Evolutionary conservation across 2,329 filamentous ascomycete genomes (phyloP).

Genomic region (Colletotrichum somersetense): DNA sequence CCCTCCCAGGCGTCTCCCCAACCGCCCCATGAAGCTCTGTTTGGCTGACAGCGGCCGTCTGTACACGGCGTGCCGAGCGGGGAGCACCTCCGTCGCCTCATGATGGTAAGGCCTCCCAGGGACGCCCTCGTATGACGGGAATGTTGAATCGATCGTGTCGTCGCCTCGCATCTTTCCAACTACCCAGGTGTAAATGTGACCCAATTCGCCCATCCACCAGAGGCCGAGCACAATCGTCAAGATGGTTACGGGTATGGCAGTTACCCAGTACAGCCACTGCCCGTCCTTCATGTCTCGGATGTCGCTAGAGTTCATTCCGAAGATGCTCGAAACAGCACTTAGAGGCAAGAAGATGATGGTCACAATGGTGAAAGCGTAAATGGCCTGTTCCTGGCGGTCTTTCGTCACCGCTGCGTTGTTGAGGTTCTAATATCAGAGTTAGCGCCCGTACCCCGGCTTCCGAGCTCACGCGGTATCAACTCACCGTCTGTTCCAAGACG

Average conservation of each 20-base stretch:
- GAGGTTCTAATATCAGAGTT: slow-evolving; percentile 44
- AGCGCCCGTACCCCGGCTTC: not conserved
- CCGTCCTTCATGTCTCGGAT: slow-evolving; percentile 61
- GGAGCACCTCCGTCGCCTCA: slow-evolving; percentile 7
- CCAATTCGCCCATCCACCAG: slow-evolving; percentile 59
- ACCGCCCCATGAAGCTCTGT: slow-evolving; percentile 22
- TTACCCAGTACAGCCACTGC: slow-evolving; percentile 65
- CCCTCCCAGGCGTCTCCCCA: slow-evolving; percentile 41
- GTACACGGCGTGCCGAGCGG: slow-evolving; percentile 13
- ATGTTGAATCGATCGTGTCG: slow-evolving; percentile 1
- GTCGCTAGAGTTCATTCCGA: slow-evolving; percentile 67
- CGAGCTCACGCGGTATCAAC: not conserved
- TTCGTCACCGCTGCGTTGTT: slow-evolving; percentile 57
- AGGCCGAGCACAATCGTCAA: slow-evolving; percentile 56
- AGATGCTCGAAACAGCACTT: slow-evolving; percentile 60
- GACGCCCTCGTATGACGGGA: slow-evolving; percentile 4
- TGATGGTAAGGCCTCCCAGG: slow-evolving; percentile 24
- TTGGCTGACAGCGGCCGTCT: slow-evolving; percentile 16
- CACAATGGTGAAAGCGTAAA: slow-evolving; percentile 64
- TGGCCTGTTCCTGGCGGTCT: slow-evolving; percentile 61
- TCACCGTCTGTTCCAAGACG: slow-evolving; percentile 47
- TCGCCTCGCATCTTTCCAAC: slow-evolving; percentile 21
- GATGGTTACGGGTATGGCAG: slow-evolving; percentile 60
- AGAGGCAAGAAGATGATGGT: slow-evolving; percentile 64
- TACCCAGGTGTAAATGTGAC: slow-evolving; percentile 48